Percentiles rank a stretch among this genome's conserved stretches.
phyloP scores from a whole-genome alignment of 179 eudicot genomes.

The Spinacia oleracea region DNA sequence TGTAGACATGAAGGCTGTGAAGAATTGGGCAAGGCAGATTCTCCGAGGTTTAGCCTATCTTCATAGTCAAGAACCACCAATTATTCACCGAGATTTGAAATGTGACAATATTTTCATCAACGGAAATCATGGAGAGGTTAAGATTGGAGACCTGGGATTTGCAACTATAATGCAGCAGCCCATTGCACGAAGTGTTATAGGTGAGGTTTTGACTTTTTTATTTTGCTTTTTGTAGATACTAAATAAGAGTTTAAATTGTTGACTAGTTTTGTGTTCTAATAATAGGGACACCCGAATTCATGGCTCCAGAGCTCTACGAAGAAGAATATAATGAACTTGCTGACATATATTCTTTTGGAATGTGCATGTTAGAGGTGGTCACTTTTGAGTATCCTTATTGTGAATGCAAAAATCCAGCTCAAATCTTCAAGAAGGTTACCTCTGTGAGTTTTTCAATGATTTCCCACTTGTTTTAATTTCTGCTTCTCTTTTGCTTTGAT shows the following conservation, averaged over 20 bases:
- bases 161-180: conserved; percentile 81
- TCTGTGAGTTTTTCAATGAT: conserved; percentile 49
- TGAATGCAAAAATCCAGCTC: conserved; percentile 87
- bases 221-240: background rate
- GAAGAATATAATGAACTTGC: conserved; percentile 87
- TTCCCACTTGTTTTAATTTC: background rate
- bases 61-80: conserved; percentile 73
- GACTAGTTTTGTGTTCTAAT: conserved; percentile 8
- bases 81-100: conserved; percentile 81
- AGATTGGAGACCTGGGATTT: conserved; percentile 85
- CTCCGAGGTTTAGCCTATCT: conserved; percentile 74
- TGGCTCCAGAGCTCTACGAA: conserved; percentile 95
- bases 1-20: conserved; percentile 87
- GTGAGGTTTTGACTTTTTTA: conserved; percentile 33
- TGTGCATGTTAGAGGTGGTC: conserved; percentile 92
- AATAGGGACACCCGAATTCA: conserved; percentile 82
- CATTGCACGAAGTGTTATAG: conserved; percentile 77
- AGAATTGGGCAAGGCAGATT: conserved; percentile 90
- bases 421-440: conserved; percentile 78
- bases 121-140: conserved; percentile 83
- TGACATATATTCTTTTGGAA: conserved; percentile 86
- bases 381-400: conserved; percentile 81
- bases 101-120: conserved; percentile 90
- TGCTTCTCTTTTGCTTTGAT: background rate
- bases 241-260: background rate